Conservation (phyloP, 805 yeast genomes). For the Saccharomycopsis javanensis region DNA sequence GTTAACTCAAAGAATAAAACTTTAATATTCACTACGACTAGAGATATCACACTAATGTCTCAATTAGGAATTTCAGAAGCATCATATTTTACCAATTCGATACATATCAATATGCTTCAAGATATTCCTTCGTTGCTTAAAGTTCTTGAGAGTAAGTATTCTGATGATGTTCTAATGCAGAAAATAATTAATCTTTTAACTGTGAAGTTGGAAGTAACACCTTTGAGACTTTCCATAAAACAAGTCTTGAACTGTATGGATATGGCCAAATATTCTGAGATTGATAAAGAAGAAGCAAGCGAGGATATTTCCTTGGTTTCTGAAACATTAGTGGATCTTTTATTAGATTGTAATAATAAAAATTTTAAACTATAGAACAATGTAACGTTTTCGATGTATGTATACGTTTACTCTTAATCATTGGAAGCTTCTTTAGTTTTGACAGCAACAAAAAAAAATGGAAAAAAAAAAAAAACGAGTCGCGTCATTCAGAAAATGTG, state of each 20-base stretch:
- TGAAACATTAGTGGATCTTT: not conserved
- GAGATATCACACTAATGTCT: not conserved
- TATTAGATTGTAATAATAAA: not conserved
- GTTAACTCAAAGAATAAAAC: slow-evolving; percentile 62
- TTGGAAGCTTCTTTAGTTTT: too few relatives aligned
- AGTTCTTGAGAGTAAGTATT: not conserved
- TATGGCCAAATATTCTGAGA: not conserved
- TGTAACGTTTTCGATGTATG: not conserved
- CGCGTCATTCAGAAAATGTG: too few relatives aligned
- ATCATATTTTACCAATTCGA: not conserved
- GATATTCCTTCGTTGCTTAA: not conserved
- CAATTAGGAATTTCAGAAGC: not conserved
- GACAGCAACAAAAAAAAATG: too few relatives aligned
- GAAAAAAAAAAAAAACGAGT: too few relatives aligned
- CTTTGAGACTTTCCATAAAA: not conserved
- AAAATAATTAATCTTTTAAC: not conserved
- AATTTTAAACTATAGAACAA: not conserved
- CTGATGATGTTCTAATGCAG: not conserved
- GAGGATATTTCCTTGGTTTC: not conserved
- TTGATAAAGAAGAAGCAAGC: not conserved
- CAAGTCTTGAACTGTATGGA: not conserved
- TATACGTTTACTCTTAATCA: too few relatives aligned
- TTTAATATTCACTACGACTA: slow-evolving; percentile 77
- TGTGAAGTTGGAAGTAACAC: not conserved
- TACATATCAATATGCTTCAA: not conserved